phyloP scores from a whole-genome alignment of 2,329 filamentous ascomycete genomes.

The Aspergillus calidoustus region DNA sequence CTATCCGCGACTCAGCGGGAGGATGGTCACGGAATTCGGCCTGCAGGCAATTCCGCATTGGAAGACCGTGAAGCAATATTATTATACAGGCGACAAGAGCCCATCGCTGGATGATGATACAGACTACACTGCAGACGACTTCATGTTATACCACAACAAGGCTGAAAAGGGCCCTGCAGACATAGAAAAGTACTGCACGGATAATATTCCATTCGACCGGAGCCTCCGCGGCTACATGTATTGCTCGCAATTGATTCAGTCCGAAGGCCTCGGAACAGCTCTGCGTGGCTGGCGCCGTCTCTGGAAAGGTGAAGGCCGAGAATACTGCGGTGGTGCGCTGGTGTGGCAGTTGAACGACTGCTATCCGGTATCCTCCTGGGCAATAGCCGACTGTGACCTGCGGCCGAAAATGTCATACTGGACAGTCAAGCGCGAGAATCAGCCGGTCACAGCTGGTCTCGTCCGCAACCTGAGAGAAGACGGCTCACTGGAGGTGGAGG shows the following conservation, averaged over 20 bases:
- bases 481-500: not conserved
- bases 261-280: constrained; percentile 63
- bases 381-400: constrained; percentile 64
- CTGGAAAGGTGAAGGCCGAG: constrained; percentile 45
- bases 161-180: constrained; percentile 56
- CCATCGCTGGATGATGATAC: constrained; percentile 70
- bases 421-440: constrained; percentile 2
- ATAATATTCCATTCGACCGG: not conserved
- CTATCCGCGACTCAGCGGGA: constrained; percentile 82
- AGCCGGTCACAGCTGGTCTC: not conserved
- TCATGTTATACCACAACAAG: constrained; percentile 95
- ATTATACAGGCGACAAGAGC: constrained; percentile 76
- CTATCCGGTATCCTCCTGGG: constrained; percentile 66
- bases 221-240: constrained; percentile 69
- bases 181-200: not conserved
- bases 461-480: not conserved
- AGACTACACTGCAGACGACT: not conserved
- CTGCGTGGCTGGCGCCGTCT: constrained; percentile 58
- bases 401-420: constrained; percentile 31
- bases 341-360: constrained; percentile 54
- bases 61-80: constrained; percentile 79
- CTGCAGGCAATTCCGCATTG: constrained; percentile 91
- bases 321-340: constrained; percentile 48
- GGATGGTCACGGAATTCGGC: constrained; percentile 93
- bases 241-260: constrained; percentile 63